phyloP scores from a whole-genome alignment of 2,329 filamentous ascomycete genomes.

The Colletotrichum gigasporum region DNA sequence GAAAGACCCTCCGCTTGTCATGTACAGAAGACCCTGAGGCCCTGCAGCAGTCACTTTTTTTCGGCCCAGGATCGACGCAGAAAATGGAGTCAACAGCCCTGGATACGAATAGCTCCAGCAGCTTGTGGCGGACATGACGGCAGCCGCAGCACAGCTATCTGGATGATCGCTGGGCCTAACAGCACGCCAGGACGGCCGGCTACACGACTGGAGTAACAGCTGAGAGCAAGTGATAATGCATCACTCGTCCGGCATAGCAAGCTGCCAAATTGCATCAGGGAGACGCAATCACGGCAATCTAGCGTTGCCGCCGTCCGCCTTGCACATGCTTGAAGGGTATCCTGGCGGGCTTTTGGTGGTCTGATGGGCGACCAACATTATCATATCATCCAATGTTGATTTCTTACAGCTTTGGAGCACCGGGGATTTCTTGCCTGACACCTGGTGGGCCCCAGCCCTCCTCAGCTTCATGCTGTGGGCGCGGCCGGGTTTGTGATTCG shows the following conservation, averaged over 20 bases:
- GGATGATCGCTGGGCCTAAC: background rate
- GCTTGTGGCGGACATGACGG: background rate
- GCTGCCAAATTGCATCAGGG: background rate
- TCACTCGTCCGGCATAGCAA: background rate
- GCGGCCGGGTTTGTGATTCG: conserved; percentile 16
- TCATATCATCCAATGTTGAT: conserved; percentile 28
- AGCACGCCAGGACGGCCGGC: background rate
- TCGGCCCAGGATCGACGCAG: conserved; percentile 5
- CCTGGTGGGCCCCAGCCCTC: conserved; percentile 11
- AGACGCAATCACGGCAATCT: conserved; percentile 7
- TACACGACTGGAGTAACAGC: background rate
- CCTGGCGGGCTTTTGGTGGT: background rate
- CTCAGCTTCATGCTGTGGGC: conserved; percentile 19
- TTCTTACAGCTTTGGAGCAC: conserved; percentile 29
- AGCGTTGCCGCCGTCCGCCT: background rate
- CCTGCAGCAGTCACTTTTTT: background rate
- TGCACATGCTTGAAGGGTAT: background rate
- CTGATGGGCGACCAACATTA: conserved; percentile 22
- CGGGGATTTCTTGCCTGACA: conserved; percentile 25
- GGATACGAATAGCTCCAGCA: background rate
- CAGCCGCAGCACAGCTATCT: background rate
- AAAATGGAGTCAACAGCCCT: conserved; percentile 3
- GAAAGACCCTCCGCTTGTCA: conserved; percentile 8
- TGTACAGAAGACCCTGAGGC: conserved; percentile 17
- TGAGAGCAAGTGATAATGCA: background rate